Evolutionary conservation across 768 basidiomycete species (phyloP), one percentile per base, ranked within the genome.

Genomic region (Boletus rufocinnamomeus): DNA sequence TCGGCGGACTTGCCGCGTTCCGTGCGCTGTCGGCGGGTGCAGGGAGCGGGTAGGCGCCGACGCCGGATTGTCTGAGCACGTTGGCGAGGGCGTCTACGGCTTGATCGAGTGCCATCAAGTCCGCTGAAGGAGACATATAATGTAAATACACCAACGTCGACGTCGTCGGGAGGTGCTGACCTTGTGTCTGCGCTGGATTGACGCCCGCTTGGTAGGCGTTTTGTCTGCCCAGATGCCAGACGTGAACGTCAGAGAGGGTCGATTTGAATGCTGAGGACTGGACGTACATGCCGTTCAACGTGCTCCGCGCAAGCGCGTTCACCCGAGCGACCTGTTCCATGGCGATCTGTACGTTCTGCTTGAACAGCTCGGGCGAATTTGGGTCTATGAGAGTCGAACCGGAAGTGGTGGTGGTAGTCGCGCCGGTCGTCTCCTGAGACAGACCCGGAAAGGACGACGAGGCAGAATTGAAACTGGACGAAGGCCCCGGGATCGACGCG

Each of bases 321-420:
- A 87, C 70, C 14, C 80, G 71, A 3, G 76, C 61, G 30, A 86
- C 77, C 21, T 83, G 80, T 40, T 81, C 78, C 54, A 80, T 77
- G 0, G 79, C 74, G 17, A 79, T 52, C 41, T 77, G 78, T 2
- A 86, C 59, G 66, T 84, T 85, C 51, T 82, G 81, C 60, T 83
- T 84, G 76, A 89, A 86, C n/a, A 78, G 56, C 28, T 82, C 84
- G 17, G 84, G 82, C 25, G 86, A 84, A 58, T 82, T 87, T 17
- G 79, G 81, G 58, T 88, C 86, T 7, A 56, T 59, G 50, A 74
- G 69, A 1, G 64, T 59, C 13, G 60, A 56, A 4, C 55, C 17
- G 2, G 46, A 38, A 7, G 52, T n/a, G 2, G 46, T 47, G 25
- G 17, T 46, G 4, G 35, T 41, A 5, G 38, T 16, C 27, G 25